Evolutionary conservation across 1,139 yeast species (phyloP).

Genomic region (Tardiomyces depauwii): DNA sequence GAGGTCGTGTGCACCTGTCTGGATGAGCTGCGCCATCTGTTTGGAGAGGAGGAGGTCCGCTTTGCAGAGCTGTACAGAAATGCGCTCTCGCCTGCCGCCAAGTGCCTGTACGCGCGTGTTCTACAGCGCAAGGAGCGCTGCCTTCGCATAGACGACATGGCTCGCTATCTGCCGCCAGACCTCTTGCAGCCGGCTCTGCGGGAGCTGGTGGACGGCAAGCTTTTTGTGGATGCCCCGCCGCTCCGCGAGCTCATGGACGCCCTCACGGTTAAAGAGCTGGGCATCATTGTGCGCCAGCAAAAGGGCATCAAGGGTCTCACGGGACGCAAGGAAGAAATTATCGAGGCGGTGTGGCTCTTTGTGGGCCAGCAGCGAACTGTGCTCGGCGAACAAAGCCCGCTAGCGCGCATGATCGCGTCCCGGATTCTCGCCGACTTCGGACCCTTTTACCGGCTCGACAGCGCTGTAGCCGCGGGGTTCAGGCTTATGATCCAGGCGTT

Average conservation of each 20-base stretch:
- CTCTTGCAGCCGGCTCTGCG: constrained; percentile 3
- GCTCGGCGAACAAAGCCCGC: neutral
- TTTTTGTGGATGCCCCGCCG: constrained; percentile 8
- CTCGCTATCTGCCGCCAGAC: constrained; percentile 10
- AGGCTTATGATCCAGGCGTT: neutral
- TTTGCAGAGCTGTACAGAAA: neutral
- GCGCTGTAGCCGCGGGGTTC: neutral
- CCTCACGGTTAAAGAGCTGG: constrained; percentile 10
- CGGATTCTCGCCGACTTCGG: constrained; percentile 6
- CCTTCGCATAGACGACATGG: constrained; percentile 5
- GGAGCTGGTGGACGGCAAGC: constrained; percentile 5
- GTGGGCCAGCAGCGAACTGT: constrained; percentile 6
- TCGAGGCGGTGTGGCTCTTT: constrained; percentile 4
- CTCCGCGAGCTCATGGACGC: constrained; percentile 8
- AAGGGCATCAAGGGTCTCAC: neutral
- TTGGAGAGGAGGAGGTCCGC: neutral
- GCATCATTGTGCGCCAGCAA: constrained; percentile 9
- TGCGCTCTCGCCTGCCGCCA: neutral
- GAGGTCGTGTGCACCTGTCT: neutral
- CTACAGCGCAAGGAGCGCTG: neutral
- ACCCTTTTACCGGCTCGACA: neutral
- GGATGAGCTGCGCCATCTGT: neutral
- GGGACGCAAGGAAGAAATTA: constrained; percentile 3
- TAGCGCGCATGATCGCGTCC: neutral
- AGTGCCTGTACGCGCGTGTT: neutral